Percentiles rank a stretch among this genome's conserved stretches.
Evolutionary conservation across 108 stramenopile genomes (phyloP).

Genomic region (Nannochloropsis gaditana): DNA sequence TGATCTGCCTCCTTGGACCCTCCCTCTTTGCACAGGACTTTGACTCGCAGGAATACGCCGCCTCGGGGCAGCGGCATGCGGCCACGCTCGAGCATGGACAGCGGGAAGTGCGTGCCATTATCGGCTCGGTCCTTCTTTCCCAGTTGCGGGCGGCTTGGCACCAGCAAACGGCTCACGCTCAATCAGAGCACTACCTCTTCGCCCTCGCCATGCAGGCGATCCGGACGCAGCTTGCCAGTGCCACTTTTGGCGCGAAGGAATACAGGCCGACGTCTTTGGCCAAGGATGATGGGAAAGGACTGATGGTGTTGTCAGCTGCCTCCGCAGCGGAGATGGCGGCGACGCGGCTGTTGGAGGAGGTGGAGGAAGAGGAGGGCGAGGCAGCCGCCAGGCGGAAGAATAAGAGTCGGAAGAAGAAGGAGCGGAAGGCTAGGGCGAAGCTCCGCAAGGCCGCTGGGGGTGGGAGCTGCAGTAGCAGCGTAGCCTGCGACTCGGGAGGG

Average conservation of each 20-base stretch:
- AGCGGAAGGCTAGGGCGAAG: background rate
- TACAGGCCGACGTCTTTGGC: background rate
- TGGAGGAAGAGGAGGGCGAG: background rate
- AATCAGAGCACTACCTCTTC: conserved; percentile 43
- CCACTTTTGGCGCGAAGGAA: conserved; percentile 18
- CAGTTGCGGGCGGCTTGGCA: conserved; percentile 44
- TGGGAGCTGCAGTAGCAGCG: background rate
- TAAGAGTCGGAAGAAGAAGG: background rate
- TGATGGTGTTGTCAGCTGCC: background rate
- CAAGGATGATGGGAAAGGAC: conserved; percentile 16
- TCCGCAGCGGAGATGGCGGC: background rate
- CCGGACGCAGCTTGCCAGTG: conserved; percentile 24
- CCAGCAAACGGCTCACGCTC: conserved; percentile 32
- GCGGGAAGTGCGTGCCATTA: conserved; percentile 35
- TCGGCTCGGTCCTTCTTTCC: conserved; percentile 30
- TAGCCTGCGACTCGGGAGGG: background rate
- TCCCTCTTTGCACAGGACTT: conserved; percentile 20
- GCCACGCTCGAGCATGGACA: conserved; percentile 42
- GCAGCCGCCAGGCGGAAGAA: background rate
- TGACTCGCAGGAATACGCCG: conserved; percentile 23
- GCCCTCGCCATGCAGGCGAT: conserved; percentile 36
- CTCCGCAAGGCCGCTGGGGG: background rate
- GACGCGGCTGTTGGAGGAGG: conserved; percentile 14
- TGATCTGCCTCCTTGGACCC: background rate
- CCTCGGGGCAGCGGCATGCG: conserved; percentile 43